These are phyloP conservation scores for Hibiscus tridactylites DNA, from an alignment of 345 rosid genomes.

Conservation along the genomic window DNA sequence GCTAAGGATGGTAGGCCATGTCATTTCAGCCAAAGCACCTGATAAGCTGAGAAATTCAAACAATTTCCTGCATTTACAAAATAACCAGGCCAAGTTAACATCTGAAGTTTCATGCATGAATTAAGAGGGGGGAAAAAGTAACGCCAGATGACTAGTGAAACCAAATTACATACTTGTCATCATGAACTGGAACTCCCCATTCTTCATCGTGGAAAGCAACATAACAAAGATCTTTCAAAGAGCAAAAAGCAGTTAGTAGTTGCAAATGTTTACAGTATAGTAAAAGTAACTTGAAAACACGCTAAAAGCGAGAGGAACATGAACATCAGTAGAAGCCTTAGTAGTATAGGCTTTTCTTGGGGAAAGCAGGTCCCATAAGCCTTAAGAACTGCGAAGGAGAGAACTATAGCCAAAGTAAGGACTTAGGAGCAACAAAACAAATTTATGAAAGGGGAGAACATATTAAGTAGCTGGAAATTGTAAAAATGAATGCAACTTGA, in stretches of 20 bases:
- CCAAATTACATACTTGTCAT: slow-evolving; percentile 56
- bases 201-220: slow-evolving; percentile 84
- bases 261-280: neutral
- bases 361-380: neutral
- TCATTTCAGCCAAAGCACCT: slow-evolving; percentile 77
- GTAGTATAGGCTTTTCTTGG: neutral
- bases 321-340: neutral
- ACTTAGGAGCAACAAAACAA: neutral
- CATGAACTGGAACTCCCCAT: slow-evolving; percentile 81
- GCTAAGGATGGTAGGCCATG: slow-evolving; percentile 75
- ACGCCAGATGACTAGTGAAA: neutral
- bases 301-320: neutral
- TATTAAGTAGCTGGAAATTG: neutral
- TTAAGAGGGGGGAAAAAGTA: neutral
- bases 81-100: slow-evolving; percentile 4
- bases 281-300: neutral
- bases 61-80: slow-evolving; percentile 45
- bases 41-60: slow-evolving; percentile 77
- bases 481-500: neutral
- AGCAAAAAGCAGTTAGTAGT: slow-evolving; percentile 10
- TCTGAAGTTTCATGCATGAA: neutral
- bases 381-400: too few relatives aligned
- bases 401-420: neutral
- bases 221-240: slow-evolving; percentile 40
- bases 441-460: neutral